These are phyloP conservation scores for Camellia oleifera DNA, from an alignment of 179 eudicot genomes.

Conservation along the genomic window DNA sequence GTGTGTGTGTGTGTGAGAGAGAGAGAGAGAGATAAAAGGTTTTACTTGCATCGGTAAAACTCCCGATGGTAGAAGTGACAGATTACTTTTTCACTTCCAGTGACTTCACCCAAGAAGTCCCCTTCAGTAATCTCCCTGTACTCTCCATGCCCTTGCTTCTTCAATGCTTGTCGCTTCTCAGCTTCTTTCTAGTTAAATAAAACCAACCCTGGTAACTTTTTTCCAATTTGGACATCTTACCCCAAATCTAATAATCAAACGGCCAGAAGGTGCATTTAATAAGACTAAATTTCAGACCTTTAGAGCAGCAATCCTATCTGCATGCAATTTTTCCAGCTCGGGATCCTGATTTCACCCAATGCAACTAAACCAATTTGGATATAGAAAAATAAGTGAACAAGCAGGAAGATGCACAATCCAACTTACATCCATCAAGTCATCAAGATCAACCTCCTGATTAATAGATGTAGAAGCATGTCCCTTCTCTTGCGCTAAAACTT, in stretches of 20 bases:
- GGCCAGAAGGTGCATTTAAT: background rate
- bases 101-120: constrained; percentile 95
- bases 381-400: background rate
- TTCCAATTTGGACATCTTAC: constrained; percentile 10
- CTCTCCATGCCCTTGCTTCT: constrained; percentile 89
- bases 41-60: constrained; percentile 97
- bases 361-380: constrained; percentile 4
- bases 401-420: constrained; percentile 11
- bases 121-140: constrained; percentile 89
- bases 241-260: background rate
- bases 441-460: constrained; percentile 86
- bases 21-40: background rate
- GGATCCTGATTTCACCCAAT: constrained; percentile 63
- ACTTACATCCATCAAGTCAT: constrained; percentile 97
- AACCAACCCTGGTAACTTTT: constrained; percentile 19
- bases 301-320: constrained; percentile 84
- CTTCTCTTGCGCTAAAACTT: constrained; percentile 67
- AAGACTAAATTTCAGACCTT: constrained; percentile 48
- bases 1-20: background rate
- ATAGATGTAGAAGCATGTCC: constrained; percentile 52
- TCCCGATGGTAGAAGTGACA: constrained; percentile 96
- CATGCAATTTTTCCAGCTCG: constrained; percentile 92
- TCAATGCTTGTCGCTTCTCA: constrained; percentile 80
- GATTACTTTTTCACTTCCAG: constrained; percentile 73
- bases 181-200: constrained; percentile 81